These are phyloP conservation scores for Neocatenulostroma microsporum DNA, from an alignment of 2,329 filamentous ascomycete species.

Conservation along the genomic window DNA sequence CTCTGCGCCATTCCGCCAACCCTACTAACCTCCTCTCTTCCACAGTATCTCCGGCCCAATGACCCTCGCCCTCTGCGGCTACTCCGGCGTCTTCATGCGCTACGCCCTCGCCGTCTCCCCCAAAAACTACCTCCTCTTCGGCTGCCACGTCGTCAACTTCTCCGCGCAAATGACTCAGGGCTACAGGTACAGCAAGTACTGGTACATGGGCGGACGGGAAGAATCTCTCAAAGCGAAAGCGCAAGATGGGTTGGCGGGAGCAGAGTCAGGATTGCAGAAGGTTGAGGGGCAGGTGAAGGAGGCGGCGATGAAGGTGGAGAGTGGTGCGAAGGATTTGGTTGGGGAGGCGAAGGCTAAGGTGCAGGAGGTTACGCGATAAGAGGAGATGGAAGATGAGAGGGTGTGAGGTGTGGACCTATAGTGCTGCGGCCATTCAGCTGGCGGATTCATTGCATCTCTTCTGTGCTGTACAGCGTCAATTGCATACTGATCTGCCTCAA, in stretches of 20 bases:
- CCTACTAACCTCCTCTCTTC: constrained; percentile 2
- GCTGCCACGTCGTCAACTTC: constrained; percentile 60
- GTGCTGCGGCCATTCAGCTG: too few species aligned
- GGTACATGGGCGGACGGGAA: constrained; percentile 44
- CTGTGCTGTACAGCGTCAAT: too few species aligned
- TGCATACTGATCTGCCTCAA: too few species aligned
- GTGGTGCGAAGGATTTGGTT: constrained; percentile 16
- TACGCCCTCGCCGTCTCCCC: constrained; percentile 57
- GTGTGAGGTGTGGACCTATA: too few species aligned
- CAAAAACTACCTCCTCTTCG: constrained; percentile 60
- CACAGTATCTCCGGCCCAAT: constrained; percentile 57
- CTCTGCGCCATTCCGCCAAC: not conserved
- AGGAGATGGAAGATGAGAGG: constrained; percentile 1
- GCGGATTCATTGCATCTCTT: too few species aligned
- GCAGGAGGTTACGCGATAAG: constrained; percentile 18
- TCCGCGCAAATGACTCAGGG: constrained; percentile 52
- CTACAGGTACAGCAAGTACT: constrained; percentile 56
- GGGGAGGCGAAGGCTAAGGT: constrained; percentile 20
- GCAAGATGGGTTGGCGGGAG: constrained; percentile 28
- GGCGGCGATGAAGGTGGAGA: constrained; percentile 20
- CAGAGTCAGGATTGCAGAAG: constrained; percentile 19
- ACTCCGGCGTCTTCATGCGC: constrained; percentile 59
- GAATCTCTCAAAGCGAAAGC: constrained; percentile 31
- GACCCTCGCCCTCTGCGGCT: constrained; percentile 54
- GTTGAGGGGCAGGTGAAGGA: constrained; percentile 25